Evolutionary conservation across 208 protist genomes (phyloP).

Genomic region (Trypanosoma brucei): DNA sequence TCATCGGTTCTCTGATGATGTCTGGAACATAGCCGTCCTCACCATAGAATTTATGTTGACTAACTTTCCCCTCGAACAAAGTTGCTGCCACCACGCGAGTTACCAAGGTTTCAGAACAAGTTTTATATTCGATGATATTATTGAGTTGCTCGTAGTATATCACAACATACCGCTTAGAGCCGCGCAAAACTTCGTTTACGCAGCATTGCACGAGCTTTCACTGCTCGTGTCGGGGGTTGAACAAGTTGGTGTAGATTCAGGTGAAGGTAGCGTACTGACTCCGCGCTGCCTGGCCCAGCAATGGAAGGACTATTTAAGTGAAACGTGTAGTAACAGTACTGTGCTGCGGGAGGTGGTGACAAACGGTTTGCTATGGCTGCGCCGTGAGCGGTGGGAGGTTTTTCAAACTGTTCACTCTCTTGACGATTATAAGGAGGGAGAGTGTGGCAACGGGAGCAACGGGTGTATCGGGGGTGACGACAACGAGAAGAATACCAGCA

Average conservation of each 20-base stretch:
- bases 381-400: conserved; percentile 46
- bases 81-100: conserved; percentile 19
- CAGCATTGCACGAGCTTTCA: conserved; percentile 42
- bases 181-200: conserved; percentile 75
- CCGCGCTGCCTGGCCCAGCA: conserved; percentile 46
- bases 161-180: conserved; percentile 28
- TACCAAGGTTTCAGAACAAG: conserved; percentile 12
- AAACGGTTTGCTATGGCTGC: conserved; percentile 47
- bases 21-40: conserved; percentile 74
- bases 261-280: conserved; percentile 3
- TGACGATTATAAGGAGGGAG: conserved; percentile 2
- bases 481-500: neutral
- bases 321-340: conserved; percentile 21
- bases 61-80: conserved; percentile 28
- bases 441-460: neutral
- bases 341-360: conserved; percentile 34
- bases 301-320: conserved; percentile 42
- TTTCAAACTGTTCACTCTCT: conserved; percentile 23
- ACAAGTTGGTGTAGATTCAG: neutral
- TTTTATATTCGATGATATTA: conserved; percentile 50
- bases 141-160: conserved; percentile 19
- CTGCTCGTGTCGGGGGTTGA: conserved; percentile 2
- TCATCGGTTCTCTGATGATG: conserved; percentile 68
- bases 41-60: conserved; percentile 55
- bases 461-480: neutral